Conservation (phyloP, 768 basidiomycete genomes). For the Pulveroboletus sp. region DNA sequence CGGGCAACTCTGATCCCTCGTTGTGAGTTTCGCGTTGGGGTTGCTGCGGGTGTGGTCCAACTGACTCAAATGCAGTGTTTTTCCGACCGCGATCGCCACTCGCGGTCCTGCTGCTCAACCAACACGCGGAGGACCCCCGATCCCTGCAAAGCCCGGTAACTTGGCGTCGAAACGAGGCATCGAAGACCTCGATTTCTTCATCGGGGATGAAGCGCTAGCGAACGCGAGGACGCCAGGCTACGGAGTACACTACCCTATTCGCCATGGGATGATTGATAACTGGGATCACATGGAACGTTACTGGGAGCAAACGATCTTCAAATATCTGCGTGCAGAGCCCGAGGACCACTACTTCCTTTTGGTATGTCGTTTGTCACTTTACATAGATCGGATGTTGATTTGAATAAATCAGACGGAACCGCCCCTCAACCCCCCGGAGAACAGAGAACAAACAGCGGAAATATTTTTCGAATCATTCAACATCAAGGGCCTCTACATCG, state of each 20-base stretch:
- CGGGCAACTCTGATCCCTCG: slow-evolving; percentile 97
- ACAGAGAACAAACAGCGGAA: slow-evolving; percentile 97
- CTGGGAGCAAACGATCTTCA: slow-evolving; percentile 99
- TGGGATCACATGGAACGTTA: slow-evolving; percentile 99
- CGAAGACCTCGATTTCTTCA: slow-evolving; percentile 99
- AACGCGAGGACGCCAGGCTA: slow-evolving; percentile 95
- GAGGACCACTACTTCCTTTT: slow-evolving; percentile 98
- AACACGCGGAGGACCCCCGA: slow-evolving; percentile 64
- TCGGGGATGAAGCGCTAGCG: slow-evolving; percentile 95
- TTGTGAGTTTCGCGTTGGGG: slow-evolving; percentile 56
- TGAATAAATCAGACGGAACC: slow-evolving; percentile 81
- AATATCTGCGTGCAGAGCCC: slow-evolving; percentile 96
- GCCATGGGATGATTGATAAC: slow-evolving; percentile 96
- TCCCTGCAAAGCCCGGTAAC: slow-evolving; percentile 84
- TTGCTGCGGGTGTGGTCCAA: slow-evolving; percentile 3
- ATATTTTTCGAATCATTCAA: slow-evolving; percentile 99
- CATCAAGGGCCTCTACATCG: slow-evolving; percentile 97
- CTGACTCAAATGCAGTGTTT: slow-evolving; percentile 56
- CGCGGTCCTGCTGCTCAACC: slow-evolving; percentile 60
- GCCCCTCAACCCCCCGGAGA: slow-evolving; percentile 96
- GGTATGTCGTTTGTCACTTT: slow-evolving; percentile 46
- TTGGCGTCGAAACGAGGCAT: slow-evolving; percentile 95
- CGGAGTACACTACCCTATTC: slow-evolving; percentile 92
- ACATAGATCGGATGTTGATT: not conserved
- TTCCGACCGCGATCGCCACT: slow-evolving; percentile 95